Conservation (phyloP, 2,329 filamentous ascomycete species). For the Fusarium neocosmosporiellum region DNA sequence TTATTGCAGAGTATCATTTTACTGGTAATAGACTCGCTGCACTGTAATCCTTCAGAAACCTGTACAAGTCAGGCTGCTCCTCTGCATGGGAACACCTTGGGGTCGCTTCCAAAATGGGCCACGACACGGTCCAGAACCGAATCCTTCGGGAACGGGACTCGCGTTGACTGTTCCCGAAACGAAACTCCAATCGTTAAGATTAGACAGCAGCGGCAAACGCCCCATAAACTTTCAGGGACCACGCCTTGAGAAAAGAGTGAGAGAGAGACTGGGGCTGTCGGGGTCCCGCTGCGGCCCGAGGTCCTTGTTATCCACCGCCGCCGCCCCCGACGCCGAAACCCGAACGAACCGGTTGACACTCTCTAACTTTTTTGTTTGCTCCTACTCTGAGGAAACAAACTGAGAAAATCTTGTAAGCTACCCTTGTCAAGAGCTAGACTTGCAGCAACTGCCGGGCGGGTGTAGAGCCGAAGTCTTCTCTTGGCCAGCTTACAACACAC, state of each 20-base stretch:
- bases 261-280: not conserved
- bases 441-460: not conserved
- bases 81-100: not conserved
- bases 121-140: not conserved
- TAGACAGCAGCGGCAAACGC: not conserved
- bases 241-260: not conserved
- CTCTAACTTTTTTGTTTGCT: not conserved
- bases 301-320: not conserved
- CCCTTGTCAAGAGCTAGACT: not conserved
- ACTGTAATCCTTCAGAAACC: not conserved
- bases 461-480: not conserved
- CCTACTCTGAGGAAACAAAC: not conserved
- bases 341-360: not conserved
- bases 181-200: not conserved
- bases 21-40: not conserved
- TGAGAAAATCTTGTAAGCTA: not conserved
- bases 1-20: not conserved
- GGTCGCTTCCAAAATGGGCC: not conserved
- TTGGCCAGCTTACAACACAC: not conserved
- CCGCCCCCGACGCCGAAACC: not conserved
- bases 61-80: not conserved
- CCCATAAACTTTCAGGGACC: not conserved
- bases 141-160: not conserved
- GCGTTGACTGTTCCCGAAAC: not conserved
- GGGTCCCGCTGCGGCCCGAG: not conserved